Evolutionary conservation across 1,284 basidiomycete species (phyloP).

Genomic region (Rhodofomes roseus): DNA sequence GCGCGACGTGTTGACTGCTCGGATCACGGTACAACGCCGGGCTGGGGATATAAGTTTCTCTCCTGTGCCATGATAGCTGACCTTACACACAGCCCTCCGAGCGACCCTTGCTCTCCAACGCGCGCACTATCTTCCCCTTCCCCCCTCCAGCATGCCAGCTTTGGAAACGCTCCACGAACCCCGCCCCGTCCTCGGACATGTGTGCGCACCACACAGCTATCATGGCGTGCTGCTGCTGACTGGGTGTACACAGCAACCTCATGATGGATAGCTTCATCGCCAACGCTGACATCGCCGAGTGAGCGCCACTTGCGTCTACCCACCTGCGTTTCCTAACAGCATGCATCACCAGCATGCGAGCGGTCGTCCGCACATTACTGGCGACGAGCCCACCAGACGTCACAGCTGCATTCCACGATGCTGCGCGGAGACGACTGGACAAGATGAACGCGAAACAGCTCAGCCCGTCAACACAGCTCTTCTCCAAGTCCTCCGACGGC

Average conservation of each 20-base stretch:
- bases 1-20: background rate
- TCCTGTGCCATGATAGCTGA: background rate
- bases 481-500: constrained; percentile 37
- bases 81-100: background rate
- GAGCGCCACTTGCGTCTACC: constrained; percentile 22
- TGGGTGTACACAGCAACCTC: constrained; percentile 50
- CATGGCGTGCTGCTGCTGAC: constrained; percentile 3
- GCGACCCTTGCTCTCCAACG: background rate
- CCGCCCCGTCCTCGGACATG: constrained; percentile 35
- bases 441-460: constrained; percentile 44
- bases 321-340: constrained; percentile 1
- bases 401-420: constrained; percentile 53
- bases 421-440: constrained; percentile 56
- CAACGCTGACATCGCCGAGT: constrained; percentile 68
- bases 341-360: constrained; percentile 55
- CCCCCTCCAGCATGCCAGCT: constrained; percentile 9
- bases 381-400: constrained; percentile 60
- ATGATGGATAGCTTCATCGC: constrained; percentile 82
- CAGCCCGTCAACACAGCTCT: constrained; percentile 35
- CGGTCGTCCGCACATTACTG: constrained; percentile 62
- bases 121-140: background rate
- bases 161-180: constrained; percentile 6
- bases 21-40: background rate
- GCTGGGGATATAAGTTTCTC: background rate
- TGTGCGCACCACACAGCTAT: constrained; percentile 41